Base-by-base conservation (phyloP, 208 protist species). In the Trypanosoma scelopori region DNA sequence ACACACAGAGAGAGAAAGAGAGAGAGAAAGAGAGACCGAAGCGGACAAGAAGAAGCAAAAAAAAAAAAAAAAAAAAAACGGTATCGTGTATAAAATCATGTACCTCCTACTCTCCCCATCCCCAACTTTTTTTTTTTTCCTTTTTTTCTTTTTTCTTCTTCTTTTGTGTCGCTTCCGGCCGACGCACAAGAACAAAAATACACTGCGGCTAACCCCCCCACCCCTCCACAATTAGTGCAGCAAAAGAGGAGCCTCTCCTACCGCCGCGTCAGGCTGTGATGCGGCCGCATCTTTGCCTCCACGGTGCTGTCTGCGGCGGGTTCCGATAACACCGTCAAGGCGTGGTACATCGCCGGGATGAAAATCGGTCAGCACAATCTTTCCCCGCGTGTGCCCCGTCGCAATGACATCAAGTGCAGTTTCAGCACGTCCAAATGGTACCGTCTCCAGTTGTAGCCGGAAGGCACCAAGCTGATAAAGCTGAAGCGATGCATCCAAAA, bases 331-430 rank as follows among this genome's bases (percentile, higher is more conserved):
- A 71, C n/a, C 25, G 56, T 65, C 46, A 63, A 42, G 42, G 49
- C 42, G 13, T 65, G 65, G 18, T 65, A 48, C 6, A 56, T 89
- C 79, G 47, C 61, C 63, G 7, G 52, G 25, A 69, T 89, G 83
- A 48, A 88, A 89, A 37, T 69, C 52, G 45, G 69, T 76, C 20
- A 92, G 69, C 22, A 88, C 86, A 47, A 89, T 71, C 67, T 92
- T 92, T 30, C 86, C 86, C 13, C 76, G 69, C 23, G 78, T 79
- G 51, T 89, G 83, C 22, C 74, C 67, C 16, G 59, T 57, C 9
- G 81, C 59, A 22, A 85, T 55, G 28, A 81, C 56, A 45, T 88
- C 74, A 46, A 92, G 30, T 11, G 79, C 81, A 13, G 69, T 74
- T 7, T 50, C 47, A 1, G 78, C 83, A 35, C 73, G 74, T 7